Base-by-base conservation (phyloP, 768 basidiomycete species). In the Stropharia rugosoannulata region DNA sequence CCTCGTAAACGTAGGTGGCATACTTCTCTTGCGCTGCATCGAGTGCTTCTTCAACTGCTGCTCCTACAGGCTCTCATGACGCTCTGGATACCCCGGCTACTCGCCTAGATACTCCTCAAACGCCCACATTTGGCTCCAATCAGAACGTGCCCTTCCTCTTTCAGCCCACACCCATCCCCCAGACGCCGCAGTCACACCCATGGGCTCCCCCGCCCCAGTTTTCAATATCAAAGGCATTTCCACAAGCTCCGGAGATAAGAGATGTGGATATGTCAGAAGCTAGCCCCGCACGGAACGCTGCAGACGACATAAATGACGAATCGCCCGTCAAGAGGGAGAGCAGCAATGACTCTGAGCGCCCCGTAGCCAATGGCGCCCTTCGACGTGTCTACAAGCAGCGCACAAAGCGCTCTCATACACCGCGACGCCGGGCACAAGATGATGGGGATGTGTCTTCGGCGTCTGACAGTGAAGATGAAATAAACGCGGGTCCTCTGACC, bases 211-310 rank as follows among this genome's bases (percentile, higher is more conserved):
- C 87, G 13, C 69, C 83, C 0, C 75, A 76, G 55, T 84, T 84
- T 65, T 81, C 85, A 10, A 78, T 83, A 1, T 70, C 78, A 51
- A 87, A 84, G 61, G 78, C 80, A 10, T 86, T 88, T 59, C 83
- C 84, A 38, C 41, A n/a, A 3, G 57, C 62, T 9, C 63, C 68
- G 25, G 88, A 90, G 62, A 61, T 82, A 22, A 77, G 75, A 29
- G 90, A 92, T 66, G 75, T 93, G 16, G 87, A 89, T 65, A 92
- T 93, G 90, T 73, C 78, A 5, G 90, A 92, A 49, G 69, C 74
- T 12, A 90, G 86, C 62, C 88, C 88, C 5, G 52, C 57, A 25
- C 61, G 54, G 46, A 57, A 54, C 15, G 29, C 29, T 32, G 29
- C 29, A 32, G 62, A 63, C 16, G 63, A 63, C 32, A 76, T 78